Conservation (phyloP, 495 filamentous ascomycete species). For the Penicillium goetzii region DNA sequence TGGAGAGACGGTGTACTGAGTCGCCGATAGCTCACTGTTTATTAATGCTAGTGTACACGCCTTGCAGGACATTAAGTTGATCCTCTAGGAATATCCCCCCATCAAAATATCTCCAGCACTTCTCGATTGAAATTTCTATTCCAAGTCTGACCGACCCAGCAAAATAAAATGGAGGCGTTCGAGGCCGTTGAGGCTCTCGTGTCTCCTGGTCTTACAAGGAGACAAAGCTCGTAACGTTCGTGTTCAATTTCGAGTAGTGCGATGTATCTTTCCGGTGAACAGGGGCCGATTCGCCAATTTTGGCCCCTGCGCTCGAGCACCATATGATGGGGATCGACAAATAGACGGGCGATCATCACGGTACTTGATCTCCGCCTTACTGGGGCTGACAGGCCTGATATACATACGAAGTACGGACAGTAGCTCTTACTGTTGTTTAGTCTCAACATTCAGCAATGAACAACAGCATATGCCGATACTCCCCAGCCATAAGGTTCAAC, state of each 20-base stretch:
- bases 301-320: slow-evolving; percentile 8
- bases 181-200: slow-evolving; percentile 1
- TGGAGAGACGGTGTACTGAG: background rate
- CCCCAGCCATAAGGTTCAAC: background rate
- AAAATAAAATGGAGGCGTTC: background rate
- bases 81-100: background rate
- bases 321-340: slow-evolving; percentile 14
- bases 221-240: background rate
- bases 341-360: slow-evolving; percentile 11
- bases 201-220: background rate
- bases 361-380: background rate
- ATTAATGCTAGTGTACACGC: background rate
- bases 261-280: background rate
- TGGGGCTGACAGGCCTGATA: background rate
- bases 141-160: background rate
- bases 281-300: background rate
- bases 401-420: background rate
- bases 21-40: background rate
- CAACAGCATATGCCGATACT: background rate
- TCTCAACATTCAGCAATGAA: no score
- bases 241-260: background rate
- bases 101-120: background rate
- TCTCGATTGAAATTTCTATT: background rate
- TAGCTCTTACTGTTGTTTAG: no score
- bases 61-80: background rate